A percentile compares a stretch with the other conserved stretches of the same genome.
Evolutionary conservation across 305 asterid genomes (phyloP).

Genomic region (Fraxinus platypoda): DNA sequence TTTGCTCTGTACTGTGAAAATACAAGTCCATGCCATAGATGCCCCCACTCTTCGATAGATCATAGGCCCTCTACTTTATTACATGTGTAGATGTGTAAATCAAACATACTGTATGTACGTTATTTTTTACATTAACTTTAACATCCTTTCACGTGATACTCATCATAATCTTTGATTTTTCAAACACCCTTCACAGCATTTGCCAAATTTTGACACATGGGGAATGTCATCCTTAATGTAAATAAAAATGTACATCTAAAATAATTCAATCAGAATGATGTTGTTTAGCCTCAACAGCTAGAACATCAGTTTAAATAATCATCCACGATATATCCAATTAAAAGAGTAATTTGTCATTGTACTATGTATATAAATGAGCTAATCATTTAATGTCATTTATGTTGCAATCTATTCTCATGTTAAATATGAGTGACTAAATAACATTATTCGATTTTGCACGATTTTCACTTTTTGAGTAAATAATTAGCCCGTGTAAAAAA

Average conservation of each 20-base stretch:
- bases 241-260: too few species aligned
- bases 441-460: too few species aligned
- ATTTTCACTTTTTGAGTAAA: background rate
- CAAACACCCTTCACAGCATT: too few species aligned
- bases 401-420: too few species aligned
- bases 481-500: background rate
- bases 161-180: too few species aligned
- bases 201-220: too few species aligned
- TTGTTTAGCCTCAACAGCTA: background rate
- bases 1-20: conserved; percentile 21
- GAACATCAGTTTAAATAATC: background rate
- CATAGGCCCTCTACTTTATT: background rate
- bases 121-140: too few species aligned
- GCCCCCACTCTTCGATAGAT: background rate
- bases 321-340: background rate
- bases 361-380: background rate
- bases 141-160: too few species aligned
- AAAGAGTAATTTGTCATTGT: background rate
- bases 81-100: background rate
- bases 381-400: background rate
- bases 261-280: background rate
- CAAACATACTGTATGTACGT: too few species aligned
- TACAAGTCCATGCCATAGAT: background rate
- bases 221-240: too few species aligned
- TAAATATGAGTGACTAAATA: background rate